Conservation (phyloP, 2,329 filamentous ascomycete genomes). For the Phialophora tarda region DNA sequence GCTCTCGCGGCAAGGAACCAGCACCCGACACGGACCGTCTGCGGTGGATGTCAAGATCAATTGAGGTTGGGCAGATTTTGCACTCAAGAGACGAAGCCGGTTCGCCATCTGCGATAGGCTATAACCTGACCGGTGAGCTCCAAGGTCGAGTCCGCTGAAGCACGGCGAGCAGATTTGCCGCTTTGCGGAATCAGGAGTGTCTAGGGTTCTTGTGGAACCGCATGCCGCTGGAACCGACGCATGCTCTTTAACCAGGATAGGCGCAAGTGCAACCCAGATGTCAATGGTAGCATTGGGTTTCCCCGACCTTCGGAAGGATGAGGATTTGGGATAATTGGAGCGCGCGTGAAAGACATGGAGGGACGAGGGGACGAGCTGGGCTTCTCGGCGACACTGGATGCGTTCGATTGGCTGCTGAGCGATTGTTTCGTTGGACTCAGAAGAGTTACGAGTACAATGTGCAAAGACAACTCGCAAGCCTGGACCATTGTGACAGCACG, state of each 20-base stretch:
- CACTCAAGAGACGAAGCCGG: not conserved
- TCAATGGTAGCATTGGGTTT: not conserved
- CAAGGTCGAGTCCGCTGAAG: not conserved
- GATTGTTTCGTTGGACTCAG: not conserved
- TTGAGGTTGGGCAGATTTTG: not conserved
- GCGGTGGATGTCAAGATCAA: not conserved
- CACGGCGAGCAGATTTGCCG: not conserved
- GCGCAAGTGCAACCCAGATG: not conserved
- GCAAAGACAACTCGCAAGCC: not conserved
- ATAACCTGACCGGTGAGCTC: not conserved
- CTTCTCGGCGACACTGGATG: not conserved
- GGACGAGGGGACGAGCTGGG: too few relatives aligned
- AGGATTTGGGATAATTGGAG: not conserved
- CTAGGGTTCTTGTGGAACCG: not conserved
- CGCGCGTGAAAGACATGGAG: not conserved
- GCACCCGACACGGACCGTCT: not conserved
- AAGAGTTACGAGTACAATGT: not conserved
- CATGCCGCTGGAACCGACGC: not conserved
- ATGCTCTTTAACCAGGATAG: not conserved
- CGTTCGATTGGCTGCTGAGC: not conserved
- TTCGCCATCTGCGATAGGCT: not conserved
- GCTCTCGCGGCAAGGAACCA: not conserved
- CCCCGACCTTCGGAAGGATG: not conserved
- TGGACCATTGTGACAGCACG: not conserved
- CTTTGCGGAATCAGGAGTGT: not conserved